A percentile compares a stretch with the other conserved stretches of the same genome.
Evolutionary conservation across 768 basidiomycete genomes (phyloP).

Genomic region (Hypholoma fasciculare): DNA sequence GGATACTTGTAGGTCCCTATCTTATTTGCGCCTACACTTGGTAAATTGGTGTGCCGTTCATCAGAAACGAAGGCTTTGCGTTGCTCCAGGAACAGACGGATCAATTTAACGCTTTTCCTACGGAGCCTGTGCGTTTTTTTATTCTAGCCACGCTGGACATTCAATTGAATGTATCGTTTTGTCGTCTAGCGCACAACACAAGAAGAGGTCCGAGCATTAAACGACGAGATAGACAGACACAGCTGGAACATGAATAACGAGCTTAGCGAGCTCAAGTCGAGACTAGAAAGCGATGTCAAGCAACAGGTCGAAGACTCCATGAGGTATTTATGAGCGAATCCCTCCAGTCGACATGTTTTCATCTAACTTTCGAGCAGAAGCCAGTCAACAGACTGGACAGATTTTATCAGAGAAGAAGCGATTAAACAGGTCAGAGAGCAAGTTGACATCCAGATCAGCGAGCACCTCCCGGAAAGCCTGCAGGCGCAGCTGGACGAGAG

Average conservation of each 20-base stretch:
- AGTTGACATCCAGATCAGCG: conserved; percentile 47
- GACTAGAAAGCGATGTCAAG: conserved; percentile 18
- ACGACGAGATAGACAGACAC: conserved; percentile 20
- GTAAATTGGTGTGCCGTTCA: background rate
- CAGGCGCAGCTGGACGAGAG: conserved; percentile 43
- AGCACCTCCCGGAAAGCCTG: conserved; percentile 49
- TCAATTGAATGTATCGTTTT: background rate
- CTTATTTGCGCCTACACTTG: background rate
- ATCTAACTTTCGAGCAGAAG: conserved; percentile 12
- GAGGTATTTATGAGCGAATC: conserved; percentile 9
- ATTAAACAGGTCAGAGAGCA: conserved; percentile 42
- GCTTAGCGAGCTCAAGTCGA: conserved; percentile 11
- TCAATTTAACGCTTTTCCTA: conserved; percentile 1
- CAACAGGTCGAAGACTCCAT: conserved; percentile 14
- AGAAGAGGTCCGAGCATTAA: conserved; percentile 19
- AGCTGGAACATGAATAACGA: conserved; percentile 9
- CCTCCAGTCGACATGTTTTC: background rate
- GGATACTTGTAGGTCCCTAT: background rate
- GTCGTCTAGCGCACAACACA: conserved; percentile 8
- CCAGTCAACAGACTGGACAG: conserved; percentile 22
- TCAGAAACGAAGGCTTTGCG: conserved; percentile 3
- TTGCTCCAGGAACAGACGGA: conserved; percentile 5
- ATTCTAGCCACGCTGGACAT: background rate
- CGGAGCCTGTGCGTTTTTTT: background rate
- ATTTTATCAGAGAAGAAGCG: conserved; percentile 41